Conservation (phyloP, 306 rosid genomes). For the Citrullus amarus region DNA sequence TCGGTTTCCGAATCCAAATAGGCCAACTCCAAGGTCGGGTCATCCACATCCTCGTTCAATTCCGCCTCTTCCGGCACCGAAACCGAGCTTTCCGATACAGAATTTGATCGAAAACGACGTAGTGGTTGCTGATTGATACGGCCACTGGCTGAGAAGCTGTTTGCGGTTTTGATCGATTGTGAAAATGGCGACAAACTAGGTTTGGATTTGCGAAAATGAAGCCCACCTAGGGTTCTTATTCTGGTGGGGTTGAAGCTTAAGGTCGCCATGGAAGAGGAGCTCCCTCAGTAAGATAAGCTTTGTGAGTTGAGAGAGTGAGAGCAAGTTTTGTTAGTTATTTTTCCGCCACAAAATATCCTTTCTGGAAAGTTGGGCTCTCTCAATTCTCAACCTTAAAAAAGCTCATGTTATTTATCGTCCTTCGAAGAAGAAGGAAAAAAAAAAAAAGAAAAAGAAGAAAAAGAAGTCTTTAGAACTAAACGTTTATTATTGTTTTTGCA, state of each 20-base stretch:
- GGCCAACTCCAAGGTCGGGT: constrained; percentile 64
- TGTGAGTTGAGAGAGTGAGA: neutral
- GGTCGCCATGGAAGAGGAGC: constrained; percentile 55
- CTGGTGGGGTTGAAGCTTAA: constrained; percentile 58
- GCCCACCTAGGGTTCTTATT: constrained; percentile 31
- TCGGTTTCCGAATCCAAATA: constrained; percentile 65
- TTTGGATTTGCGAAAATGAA: constrained; percentile 23
- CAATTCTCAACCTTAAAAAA: neutral
- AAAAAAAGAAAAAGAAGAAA: too few relatives aligned
- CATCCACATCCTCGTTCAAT: constrained; percentile 18
- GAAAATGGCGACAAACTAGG: constrained; percentile 14
- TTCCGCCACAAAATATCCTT: constrained; percentile 12
- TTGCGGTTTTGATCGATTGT: constrained; percentile 27
- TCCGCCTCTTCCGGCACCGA: constrained; percentile 38
- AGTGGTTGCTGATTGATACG: constrained; percentile 15
- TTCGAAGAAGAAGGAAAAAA: too few relatives aligned
- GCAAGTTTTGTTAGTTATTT: constrained; percentile 6
- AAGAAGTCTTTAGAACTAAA: too few relatives aligned
- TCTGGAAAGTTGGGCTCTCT: neutral
- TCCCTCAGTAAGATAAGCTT: constrained; percentile 7
- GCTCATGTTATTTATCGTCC: neutral
- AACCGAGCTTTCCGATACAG: constrained; percentile 54
- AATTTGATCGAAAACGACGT: constrained; percentile 25
- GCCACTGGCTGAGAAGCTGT: constrained; percentile 4
- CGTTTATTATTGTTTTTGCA: too few relatives aligned